Base-by-base conservation (phyloP, 495 filamentous ascomycete genomes). In the Thermothielavioides terrestris region DNA sequence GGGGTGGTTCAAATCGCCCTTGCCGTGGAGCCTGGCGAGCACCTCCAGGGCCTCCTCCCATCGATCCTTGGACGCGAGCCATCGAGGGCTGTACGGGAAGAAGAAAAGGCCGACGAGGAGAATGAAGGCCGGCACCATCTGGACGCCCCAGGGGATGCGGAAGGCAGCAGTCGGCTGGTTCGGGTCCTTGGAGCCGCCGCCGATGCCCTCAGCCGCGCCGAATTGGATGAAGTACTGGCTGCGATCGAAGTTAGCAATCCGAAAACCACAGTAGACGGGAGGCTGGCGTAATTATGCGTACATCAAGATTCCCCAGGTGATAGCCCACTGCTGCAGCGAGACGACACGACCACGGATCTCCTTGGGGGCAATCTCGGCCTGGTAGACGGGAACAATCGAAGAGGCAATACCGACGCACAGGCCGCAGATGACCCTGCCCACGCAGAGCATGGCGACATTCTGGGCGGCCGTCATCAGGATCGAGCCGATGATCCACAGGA, bases 301-400 rank as follows among this genome's bases (percentile, higher is more conserved):
- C 30, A 74, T 77, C 37, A 80, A 50, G 32, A 78, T 82, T 31
- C 74, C 82, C 80, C 85, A 90, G 17, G 83, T 88, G 41, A 88
- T 88, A 3, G 84, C 82, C 76, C 86, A 86, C 62, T 88, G 82
- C 62, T 88, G 84, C 34, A 65, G 46, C 4, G 53, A 54, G 11
- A 91, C 84, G 20, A 92, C 75, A 15, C 86, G 77, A 27, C 87
- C 87, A 49, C 87, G 80, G 56, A 86, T 87, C 50, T 86, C 82
- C 52, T 85, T 84, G 15, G 83, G 86, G 5, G 86, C 77, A 46
- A 90, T 77, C 63, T 92, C 87, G 30, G 86, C 77, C 47, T 86
- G 81, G 58, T 91, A 91, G 20, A 89, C 81, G 5, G 87, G 87
- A 27, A 86, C 84, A 41, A 88, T 71, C 14, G 84, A 77, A 3